Evolutionary conservation across 257 asterid species (phyloP).

Genomic region (Cordia subcordata): DNA sequence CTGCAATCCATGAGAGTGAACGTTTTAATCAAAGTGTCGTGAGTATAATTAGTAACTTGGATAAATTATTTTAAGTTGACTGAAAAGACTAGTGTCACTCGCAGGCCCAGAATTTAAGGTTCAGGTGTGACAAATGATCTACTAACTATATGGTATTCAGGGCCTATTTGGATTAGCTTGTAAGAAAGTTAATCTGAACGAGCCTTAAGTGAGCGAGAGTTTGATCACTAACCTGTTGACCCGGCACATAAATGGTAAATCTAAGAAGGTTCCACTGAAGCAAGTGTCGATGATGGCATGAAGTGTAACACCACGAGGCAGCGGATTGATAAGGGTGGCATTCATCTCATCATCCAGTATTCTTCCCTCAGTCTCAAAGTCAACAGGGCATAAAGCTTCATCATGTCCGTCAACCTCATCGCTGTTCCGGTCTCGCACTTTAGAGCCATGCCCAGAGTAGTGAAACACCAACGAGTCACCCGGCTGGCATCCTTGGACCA

Average conservation of each 20-base stretch:
- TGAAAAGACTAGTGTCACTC: too few relatives aligned
- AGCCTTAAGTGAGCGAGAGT: too few relatives aligned
- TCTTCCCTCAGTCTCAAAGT: slow-evolving; percentile 66
- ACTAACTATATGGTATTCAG: too few relatives aligned
- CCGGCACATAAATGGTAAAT: slow-evolving; percentile 58
- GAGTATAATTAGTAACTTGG: too few relatives aligned
- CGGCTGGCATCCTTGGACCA: slow-evolving; percentile 56
- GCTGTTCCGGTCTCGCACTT: slow-evolving; percentile 50
- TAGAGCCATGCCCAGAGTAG: slow-evolving; percentile 83
- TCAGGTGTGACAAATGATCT: too few relatives aligned
- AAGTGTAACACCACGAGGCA: slow-evolving; percentile 66
- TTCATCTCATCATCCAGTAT: slow-evolving; percentile 80
- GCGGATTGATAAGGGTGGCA: slow-evolving; percentile 68
- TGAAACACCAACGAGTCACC: slow-evolving; percentile 84
- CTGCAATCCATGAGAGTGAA: slow-evolving; percentile 23
- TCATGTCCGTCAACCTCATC: slow-evolving; percentile 83
- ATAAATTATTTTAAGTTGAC: too few relatives aligned
- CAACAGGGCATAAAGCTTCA: slow-evolving; percentile 70
- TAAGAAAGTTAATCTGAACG: too few relatives aligned
- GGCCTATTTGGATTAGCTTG: too few relatives aligned
- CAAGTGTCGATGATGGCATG: slow-evolving; percentile 86
- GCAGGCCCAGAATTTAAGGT: too few relatives aligned
- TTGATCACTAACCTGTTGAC: slow-evolving; percentile 46
- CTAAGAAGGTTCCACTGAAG: slow-evolving; percentile 77
- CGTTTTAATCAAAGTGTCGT: too few relatives aligned